Evolutionary conservation across 371 early-diverging fungal genomes (phyloP).

Genomic region (Mortierella sp.): DNA sequence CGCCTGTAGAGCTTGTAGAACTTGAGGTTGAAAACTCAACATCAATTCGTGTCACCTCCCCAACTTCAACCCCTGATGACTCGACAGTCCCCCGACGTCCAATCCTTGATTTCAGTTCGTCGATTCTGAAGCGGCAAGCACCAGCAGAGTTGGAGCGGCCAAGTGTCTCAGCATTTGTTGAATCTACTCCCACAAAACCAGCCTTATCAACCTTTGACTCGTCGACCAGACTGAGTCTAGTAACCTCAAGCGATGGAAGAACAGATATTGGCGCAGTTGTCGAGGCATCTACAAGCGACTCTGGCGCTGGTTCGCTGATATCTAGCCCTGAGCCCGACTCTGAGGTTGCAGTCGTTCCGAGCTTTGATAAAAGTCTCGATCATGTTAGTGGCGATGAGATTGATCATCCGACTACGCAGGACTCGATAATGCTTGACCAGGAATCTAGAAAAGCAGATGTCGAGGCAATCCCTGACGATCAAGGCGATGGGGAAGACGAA

Average conservation of each 20-base stretch:
- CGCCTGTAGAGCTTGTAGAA: background rate
- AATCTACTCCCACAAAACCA: background rate
- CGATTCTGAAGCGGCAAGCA: slow-evolving; percentile 30
- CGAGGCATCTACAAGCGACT: slow-evolving; percentile 7
- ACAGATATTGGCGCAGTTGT: background rate
- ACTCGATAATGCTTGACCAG: background rate
- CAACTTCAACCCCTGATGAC: background rate
- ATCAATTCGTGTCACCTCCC: background rate
- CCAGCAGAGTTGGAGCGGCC: background rate
- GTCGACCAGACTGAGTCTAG: background rate
- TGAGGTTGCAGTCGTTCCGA: background rate
- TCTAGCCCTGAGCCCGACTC: background rate
- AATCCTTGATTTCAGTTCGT: slow-evolving; percentile 43
- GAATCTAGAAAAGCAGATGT: background rate
- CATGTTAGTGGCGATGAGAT: background rate
- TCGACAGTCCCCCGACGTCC: slow-evolving; percentile 1
- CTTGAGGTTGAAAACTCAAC: background rate
- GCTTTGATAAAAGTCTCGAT: background rate
- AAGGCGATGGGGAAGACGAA: slow-evolving; percentile 31
- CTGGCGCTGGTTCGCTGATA: slow-evolving; percentile 16
- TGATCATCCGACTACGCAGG: background rate
- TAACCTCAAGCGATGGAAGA: background rate
- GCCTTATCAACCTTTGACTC: background rate
- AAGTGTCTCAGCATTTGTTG: background rate
- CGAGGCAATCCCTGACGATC: background rate